Percentiles rank a stretch among this genome's conserved stretches.
Conservation (phyloP, 2,329 filamentous ascomycete species). For the Cryphonectria nitschkei region DNA sequence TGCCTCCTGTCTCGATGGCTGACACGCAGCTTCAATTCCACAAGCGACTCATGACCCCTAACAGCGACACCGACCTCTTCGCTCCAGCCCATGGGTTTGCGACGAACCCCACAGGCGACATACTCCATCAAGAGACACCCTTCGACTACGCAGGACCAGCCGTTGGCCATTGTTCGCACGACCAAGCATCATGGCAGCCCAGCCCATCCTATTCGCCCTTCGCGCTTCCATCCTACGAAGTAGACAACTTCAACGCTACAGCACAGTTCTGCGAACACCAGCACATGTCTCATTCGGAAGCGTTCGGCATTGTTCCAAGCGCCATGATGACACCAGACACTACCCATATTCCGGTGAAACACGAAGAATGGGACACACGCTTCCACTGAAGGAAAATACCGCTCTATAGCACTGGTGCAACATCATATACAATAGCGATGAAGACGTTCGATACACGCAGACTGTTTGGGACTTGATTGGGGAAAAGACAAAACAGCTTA, state of each 20-base stretch:
- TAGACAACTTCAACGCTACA: slow-evolving; percentile 35
- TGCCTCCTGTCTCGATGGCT: slow-evolving; percentile 39
- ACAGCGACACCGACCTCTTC: slow-evolving; percentile 53
- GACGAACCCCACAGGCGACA: slow-evolving; percentile 39
- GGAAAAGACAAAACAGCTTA: neutral
- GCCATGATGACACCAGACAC: slow-evolving; percentile 22
- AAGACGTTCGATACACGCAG: neutral
- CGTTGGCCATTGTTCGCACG: slow-evolving; percentile 35
- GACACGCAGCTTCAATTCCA: slow-evolving; percentile 38
- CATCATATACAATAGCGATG: neutral
- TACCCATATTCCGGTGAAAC: slow-evolving; percentile 24
- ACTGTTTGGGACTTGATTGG: neutral
- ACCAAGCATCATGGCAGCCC: slow-evolving; percentile 38
- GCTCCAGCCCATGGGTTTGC: slow-evolving; percentile 35
- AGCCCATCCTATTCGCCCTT: slow-evolving; percentile 45
- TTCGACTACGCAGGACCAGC: slow-evolving; percentile 38
- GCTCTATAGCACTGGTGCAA: neutral
- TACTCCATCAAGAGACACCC: slow-evolving; percentile 36
- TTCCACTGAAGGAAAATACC: neutral
- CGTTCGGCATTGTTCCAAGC: slow-evolving; percentile 24
- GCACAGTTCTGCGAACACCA: slow-evolving; percentile 33
- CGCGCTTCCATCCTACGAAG: slow-evolving; percentile 39
- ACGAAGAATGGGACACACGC: slow-evolving; percentile 27
- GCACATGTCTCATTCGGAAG: slow-evolving; percentile 27
- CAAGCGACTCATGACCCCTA: slow-evolving; percentile 55